These are phyloP conservation scores for Talaromyces wortmannii DNA, from an alignment of 495 filamentous ascomycete species.

Conservation along the genomic window DNA sequence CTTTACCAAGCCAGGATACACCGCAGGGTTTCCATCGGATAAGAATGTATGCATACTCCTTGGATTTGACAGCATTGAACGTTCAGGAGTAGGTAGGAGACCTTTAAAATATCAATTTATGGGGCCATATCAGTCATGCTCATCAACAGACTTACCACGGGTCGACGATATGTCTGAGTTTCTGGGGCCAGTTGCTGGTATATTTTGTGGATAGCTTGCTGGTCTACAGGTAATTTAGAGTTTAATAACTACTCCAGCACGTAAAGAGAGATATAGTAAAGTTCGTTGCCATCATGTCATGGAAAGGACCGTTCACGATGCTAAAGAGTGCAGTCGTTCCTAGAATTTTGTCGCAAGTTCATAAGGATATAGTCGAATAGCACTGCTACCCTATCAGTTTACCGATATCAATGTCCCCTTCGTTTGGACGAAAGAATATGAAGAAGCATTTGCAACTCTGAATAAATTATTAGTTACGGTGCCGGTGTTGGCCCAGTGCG, in stretches of 20 bases:
- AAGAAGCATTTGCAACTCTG: slow-evolving; percentile 47
- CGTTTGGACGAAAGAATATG: slow-evolving; percentile 48
- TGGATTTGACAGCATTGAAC: slow-evolving; percentile 21
- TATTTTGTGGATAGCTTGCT: too few relatives aligned
- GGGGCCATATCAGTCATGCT: slow-evolving; percentile 25
- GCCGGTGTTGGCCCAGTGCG: slow-evolving; percentile 2
- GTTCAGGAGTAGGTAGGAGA: slow-evolving; percentile 18
- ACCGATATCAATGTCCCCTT: slow-evolving; percentile 10
- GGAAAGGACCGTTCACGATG: slow-evolving; percentile 7
- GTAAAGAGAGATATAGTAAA: slow-evolving; percentile 12
- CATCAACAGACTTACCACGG: slow-evolving; percentile 13
- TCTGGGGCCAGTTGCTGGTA: too few relatives aligned
- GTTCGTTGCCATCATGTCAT: slow-evolving; percentile 13
- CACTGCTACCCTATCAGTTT: slow-evolving; percentile 2
- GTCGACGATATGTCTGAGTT: slow-evolving; percentile 19
- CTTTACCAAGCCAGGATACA: slow-evolving; percentile 43
- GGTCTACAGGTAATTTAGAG: too few relatives aligned
- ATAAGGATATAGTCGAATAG: slow-evolving; percentile 15
- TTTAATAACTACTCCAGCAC: too few relatives aligned
- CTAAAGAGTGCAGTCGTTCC: slow-evolving; percentile 12
- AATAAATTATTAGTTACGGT: slow-evolving; percentile 3
- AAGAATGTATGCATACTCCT: slow-evolving; percentile 11
- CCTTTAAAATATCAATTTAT: slow-evolving; percentile 27
- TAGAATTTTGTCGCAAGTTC: slow-evolving; percentile 21
- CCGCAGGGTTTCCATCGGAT: slow-evolving; percentile 30